Percentiles rank a stretch among this genome's conserved stretches.
Conservation (phyloP, 495 filamentous ascomycete species). For the Neurospora sp. region DNA sequence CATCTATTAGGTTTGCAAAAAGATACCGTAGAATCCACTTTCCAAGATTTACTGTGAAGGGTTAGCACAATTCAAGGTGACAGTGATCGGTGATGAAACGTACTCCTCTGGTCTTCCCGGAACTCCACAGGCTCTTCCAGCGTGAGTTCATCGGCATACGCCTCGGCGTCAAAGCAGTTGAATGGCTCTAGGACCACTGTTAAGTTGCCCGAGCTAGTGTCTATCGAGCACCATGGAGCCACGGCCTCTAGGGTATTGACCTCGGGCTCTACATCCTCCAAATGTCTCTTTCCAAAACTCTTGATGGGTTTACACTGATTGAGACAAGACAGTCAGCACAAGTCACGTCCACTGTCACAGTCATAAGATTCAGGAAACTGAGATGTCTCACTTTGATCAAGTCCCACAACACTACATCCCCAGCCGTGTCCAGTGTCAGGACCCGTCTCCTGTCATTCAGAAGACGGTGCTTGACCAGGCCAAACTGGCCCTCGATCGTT, state of each 20-base stretch:
- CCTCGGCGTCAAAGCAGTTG: constrained; percentile 95
- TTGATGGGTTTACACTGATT: constrained; percentile 69
- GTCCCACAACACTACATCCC: constrained; percentile 96
- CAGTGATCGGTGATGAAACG: constrained; percentile 16
- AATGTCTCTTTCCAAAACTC: constrained; percentile 82
- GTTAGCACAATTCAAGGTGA: constrained; percentile 2
- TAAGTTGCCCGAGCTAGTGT: constrained; percentile 82
- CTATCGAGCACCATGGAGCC: constrained; percentile 89
- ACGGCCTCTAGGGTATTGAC: constrained; percentile 83
- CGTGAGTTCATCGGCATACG: constrained; percentile 83
- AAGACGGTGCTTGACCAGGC: constrained; percentile 84
- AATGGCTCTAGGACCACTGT: constrained; percentile 88
- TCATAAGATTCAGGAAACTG: constrained; percentile 2
- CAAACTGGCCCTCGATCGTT: constrained; percentile 90
- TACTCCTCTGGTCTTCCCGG: constrained; percentile 90
- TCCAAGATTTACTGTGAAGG: constrained; percentile 65
- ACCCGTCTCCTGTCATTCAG: constrained; percentile 85
- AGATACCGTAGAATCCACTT: constrained; percentile 95
- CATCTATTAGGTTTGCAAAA: constrained; percentile 80
- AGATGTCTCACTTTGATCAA: constrained; percentile 55
- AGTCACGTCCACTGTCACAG: neutral
- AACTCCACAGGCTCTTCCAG: constrained; percentile 67
- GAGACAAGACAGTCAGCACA: constrained; percentile 7
- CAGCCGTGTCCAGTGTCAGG: constrained; percentile 86
- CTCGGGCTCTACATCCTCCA: constrained; percentile 83